phyloP scores from a whole-genome alignment of 2,329 filamentous ascomycete genomes.

The Juglanconis juglandina region DNA sequence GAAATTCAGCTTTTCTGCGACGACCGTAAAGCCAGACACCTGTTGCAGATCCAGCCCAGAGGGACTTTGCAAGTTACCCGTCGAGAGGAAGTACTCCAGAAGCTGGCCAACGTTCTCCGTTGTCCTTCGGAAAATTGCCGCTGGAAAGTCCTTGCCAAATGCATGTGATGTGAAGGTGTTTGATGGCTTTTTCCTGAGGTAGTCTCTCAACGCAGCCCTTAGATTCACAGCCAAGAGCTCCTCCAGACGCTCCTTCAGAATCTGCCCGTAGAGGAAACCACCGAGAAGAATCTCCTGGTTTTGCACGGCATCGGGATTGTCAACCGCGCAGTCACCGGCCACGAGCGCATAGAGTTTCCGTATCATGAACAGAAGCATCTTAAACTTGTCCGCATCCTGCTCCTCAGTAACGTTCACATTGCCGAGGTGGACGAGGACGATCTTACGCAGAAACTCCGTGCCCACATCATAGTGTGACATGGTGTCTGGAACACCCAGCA shows the following conservation, averaged over 20 bases:
- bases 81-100: constrained; percentile 93
- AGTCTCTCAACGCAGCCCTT: constrained; percentile 53
- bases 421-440: constrained; percentile 89
- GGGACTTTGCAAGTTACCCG: constrained; percentile 86
- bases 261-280: constrained; percentile 90
- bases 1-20: constrained; percentile 98
- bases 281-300: constrained; percentile 94
- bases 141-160: constrained; percentile 76
- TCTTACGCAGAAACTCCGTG: constrained; percentile 82
- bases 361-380: constrained; percentile 91
- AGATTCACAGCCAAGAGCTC: constrained; percentile 69
- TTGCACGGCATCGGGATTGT: constrained; percentile 95
- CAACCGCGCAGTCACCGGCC: constrained; percentile 85
- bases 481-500: constrained; percentile 78
- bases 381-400: constrained; percentile 89
- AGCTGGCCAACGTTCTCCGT: constrained; percentile 86
- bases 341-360: constrained; percentile 91
- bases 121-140: constrained; percentile 72
- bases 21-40: constrained; percentile 89
- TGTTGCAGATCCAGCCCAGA: constrained; percentile 94
- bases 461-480: constrained; percentile 86
- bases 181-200: constrained; percentile 52
- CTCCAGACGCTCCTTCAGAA: constrained; percentile 90
- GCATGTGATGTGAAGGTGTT: constrained; percentile 72
- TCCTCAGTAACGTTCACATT: constrained; percentile 78